Evolutionary conservation across 1,284 basidiomycete species (phyloP).

Genomic region (Chondrostereum purpureum): DNA sequence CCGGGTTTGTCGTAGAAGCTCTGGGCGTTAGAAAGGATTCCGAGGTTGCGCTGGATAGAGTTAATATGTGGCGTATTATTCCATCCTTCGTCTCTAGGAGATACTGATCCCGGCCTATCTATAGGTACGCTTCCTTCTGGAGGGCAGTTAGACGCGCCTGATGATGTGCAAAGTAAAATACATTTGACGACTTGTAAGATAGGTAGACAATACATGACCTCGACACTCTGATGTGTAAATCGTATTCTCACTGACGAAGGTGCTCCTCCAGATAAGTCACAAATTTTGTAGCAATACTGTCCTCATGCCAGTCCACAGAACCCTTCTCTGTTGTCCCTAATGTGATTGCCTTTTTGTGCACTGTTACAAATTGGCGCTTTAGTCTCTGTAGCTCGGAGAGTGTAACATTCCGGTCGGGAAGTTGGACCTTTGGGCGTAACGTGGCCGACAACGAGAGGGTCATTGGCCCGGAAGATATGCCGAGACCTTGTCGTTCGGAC

Average conservation of each 20-base stretch:
- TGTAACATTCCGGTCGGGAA: conserved; percentile 68
- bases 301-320: conserved; percentile 69
- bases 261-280: conserved; percentile 75
- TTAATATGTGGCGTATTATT: conserved; percentile 24
- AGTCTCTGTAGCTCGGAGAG: conserved; percentile 80
- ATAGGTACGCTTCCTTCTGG: conserved; percentile 19
- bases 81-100: too few relatives aligned
- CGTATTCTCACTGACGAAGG: conserved; percentile 36
- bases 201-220: background rate
- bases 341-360: conserved; percentile 84
- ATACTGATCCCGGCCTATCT: too few relatives aligned
- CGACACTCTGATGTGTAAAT: background rate
- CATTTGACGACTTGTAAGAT: background rate
- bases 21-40: conserved; percentile 22
- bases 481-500: conserved; percentile 41
- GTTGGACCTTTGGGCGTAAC: conserved; percentile 36
- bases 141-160: conserved; percentile 9
- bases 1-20: conserved; percentile 22
- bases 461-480: conserved; percentile 45
- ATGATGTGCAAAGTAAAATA: too few relatives aligned
- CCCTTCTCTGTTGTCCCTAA: conserved; percentile 79
- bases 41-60: conserved; percentile 22
- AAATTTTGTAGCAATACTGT: conserved; percentile 70
- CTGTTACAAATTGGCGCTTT: conserved; percentile 83
- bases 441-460: conserved; percentile 41